Percentiles rank a stretch among this genome's conserved stretches.
Evolutionary conservation across 257 asterid genomes (phyloP).

Genomic region (Nicotiana paniculata): DNA sequence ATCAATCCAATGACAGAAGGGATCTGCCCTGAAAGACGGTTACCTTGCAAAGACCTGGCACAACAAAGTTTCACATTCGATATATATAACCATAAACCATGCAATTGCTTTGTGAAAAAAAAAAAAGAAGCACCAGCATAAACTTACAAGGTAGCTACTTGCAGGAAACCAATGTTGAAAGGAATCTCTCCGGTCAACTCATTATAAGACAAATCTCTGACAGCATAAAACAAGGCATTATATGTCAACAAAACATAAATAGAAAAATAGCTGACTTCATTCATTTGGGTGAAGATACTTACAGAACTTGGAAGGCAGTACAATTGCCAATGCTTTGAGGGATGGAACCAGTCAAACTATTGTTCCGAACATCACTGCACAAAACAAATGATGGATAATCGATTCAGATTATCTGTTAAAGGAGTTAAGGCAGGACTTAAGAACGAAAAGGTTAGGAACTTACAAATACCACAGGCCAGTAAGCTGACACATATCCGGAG

Average conservation of each 20-base stretch:
- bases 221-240: neutral
- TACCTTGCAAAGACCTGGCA: constrained; percentile 51
- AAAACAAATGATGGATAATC: neutral
- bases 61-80: neutral
- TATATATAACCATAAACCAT: neutral
- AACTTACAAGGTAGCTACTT: constrained; percentile 96
- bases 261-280: neutral
- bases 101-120: neutral
- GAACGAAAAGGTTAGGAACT: constrained; percentile 21
- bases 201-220: constrained; percentile 90
- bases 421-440: neutral
- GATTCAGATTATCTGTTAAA: neutral
- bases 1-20: constrained; percentile 94
- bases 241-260: neutral
- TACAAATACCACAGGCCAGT: constrained; percentile 97
- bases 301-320: constrained; percentile 97
- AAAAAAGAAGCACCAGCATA: neutral
- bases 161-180: constrained; percentile 93
- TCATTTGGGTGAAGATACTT: constrained; percentile 34
- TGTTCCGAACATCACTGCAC: constrained; percentile 87
- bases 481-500: constrained; percentile 94
- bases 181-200: constrained; percentile 78
- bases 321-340: constrained; percentile 88
- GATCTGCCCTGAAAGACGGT: constrained; percentile 62
- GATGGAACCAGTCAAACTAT: constrained; percentile 83